phyloP scores from a whole-genome alignment of 1,139 yeast genomes.

The Yamadazyma pseudoaaseri region DNA sequence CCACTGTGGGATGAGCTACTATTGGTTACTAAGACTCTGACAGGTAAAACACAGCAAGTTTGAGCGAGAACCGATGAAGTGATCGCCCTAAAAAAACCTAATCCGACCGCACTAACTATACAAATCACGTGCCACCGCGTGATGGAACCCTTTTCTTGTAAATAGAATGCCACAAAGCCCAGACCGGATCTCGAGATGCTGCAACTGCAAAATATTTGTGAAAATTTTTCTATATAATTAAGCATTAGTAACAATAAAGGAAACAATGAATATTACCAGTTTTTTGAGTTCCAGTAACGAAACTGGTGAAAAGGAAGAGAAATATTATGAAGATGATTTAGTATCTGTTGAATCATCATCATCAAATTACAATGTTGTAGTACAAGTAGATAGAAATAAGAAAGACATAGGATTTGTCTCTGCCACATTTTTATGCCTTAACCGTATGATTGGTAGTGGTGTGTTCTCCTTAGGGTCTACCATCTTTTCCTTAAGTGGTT shows the following conservation, averaged over 20 bases:
- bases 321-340: conserved; percentile 9
- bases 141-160: conserved; percentile 1
- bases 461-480: conserved; percentile 85
- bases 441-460: conserved; percentile 87
- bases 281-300: conserved; percentile 2
- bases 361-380: conserved; percentile 27
- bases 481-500: conserved; percentile 65
- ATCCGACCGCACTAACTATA: background rate
- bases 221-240: background rate
- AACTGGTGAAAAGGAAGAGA: conserved; percentile 2
- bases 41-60: background rate
- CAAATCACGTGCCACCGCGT: background rate
- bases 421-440: conserved; percentile 67
- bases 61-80: conserved; percentile 1
- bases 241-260: background rate
- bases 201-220: background rate
- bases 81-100: background rate
- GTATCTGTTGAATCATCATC: conserved; percentile 18
- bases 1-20: too few species aligned
- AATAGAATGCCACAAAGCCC: conserved; percentile 1
- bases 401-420: conserved; percentile 66
- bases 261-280: conserved; percentile 6
- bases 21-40: too few species aligned
- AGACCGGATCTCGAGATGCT: background rate
- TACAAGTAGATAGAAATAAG: conserved; percentile 50